Evolutionary conservation across 2,329 filamentous ascomycete species (phyloP).

Genomic region (Paecilomyces dactylethromorphus): DNA sequence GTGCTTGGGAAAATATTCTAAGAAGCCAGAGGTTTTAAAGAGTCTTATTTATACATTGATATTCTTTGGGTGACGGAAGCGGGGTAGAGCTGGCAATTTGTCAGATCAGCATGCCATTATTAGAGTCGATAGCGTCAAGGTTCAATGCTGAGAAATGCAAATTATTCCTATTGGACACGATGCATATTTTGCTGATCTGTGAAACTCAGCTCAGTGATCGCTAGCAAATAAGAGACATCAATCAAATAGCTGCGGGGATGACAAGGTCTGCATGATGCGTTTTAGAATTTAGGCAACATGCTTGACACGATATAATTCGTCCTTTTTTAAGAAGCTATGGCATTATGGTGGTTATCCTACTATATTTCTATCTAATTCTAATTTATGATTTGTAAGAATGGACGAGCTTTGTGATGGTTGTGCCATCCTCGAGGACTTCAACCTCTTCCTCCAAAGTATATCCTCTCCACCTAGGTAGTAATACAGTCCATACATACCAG

Average conservation of each 20-base stretch:
- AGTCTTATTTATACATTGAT: neutral
- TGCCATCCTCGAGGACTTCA: constrained; percentile 59
- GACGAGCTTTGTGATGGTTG: constrained; percentile 55
- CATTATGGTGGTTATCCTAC: neutral
- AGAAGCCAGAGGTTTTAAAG: neutral
- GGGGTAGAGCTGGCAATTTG: constrained; percentile 19
- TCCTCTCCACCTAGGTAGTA: constrained; percentile 52
- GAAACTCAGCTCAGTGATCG: neutral
- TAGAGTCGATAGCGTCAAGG: constrained; percentile 7
- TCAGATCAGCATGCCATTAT: constrained; percentile 28
- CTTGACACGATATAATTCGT: neutral
- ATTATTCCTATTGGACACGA: constrained; percentile 2
- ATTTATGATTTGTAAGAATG: constrained; percentile 11
- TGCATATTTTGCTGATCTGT: neutral
- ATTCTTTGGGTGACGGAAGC: neutral
- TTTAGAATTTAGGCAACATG: neutral
- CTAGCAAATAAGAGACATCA: neutral
- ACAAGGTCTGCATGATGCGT: neutral
- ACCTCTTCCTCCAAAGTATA: constrained; percentile 59
- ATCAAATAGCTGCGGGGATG: neutral
- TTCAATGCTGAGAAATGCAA: constrained; percentile 23
- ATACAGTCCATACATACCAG: constrained; percentile 62
- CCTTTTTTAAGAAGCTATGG: neutral
- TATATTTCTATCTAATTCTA: neutral
- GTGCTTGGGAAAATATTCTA: neutral